Percentiles rank a stretch among this genome's conserved stretches.
Conservation (phyloP, 2,329 filamentous ascomycete genomes). For the Plenodomus tracheiphilus region DNA sequence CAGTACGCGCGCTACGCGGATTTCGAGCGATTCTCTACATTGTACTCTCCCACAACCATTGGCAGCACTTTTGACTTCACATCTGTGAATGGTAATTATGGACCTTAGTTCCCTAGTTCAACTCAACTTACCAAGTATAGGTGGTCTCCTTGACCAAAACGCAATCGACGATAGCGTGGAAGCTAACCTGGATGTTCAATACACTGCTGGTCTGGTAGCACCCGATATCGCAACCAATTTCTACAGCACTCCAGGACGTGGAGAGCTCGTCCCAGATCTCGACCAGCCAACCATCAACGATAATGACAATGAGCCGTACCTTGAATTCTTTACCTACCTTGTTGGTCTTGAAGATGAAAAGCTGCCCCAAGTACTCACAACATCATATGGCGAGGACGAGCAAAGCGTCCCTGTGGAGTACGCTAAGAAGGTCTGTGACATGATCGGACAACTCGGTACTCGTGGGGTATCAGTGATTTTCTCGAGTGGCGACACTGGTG, state of each 20-base stretch:
- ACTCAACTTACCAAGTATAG: slow-evolving; percentile 12
- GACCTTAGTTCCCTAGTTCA: background rate
- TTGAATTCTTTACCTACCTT: slow-evolving; percentile 46
- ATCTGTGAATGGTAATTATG: slow-evolving; percentile 47
- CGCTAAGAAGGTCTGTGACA: slow-evolving; percentile 43
- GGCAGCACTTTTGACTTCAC: slow-evolving; percentile 52
- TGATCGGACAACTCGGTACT: slow-evolving; percentile 46
- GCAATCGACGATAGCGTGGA: slow-evolving; percentile 49
- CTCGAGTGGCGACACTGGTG: slow-evolving; percentile 46
- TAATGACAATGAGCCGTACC: slow-evolving; percentile 54
- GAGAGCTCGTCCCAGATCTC: slow-evolving; percentile 52
- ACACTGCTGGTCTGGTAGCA: slow-evolving; percentile 50
- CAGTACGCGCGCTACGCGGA: slow-evolving; percentile 55
- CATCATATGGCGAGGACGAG: slow-evolving; percentile 48
- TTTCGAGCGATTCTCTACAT: slow-evolving; percentile 45
- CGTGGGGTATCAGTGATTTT: slow-evolving; percentile 48
- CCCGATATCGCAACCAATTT: slow-evolving; percentile 50
- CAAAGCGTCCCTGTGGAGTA: slow-evolving; percentile 44
- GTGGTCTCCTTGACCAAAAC: slow-evolving; percentile 39
- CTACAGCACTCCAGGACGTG: slow-evolving; percentile 54
- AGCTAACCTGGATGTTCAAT: slow-evolving; percentile 57
- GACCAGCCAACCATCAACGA: slow-evolving; percentile 48
- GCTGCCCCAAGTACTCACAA: slow-evolving; percentile 44
- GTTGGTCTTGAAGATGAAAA: slow-evolving; percentile 35
- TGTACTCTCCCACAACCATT: slow-evolving; percentile 45